Base-by-base conservation (phyloP, 2,329 filamentous ascomycete genomes). In the Graphilbum ipis-grandicollis region DNA sequence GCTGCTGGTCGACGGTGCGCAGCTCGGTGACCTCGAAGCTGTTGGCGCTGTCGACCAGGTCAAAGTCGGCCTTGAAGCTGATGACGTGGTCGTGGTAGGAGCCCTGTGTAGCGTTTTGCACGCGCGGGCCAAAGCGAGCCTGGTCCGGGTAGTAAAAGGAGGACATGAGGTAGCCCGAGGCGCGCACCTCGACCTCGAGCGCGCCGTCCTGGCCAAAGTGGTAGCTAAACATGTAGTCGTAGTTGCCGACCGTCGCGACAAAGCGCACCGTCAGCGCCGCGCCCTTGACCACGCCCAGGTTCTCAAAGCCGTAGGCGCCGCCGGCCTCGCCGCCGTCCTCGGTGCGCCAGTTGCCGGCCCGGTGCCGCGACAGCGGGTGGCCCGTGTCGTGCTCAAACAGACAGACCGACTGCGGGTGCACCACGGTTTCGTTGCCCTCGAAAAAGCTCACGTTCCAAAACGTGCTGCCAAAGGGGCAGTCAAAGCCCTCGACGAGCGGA, bases 81-180 rank as follows among this genome's bases (percentile, higher is more conserved):
- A 59, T 47, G 14, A 59, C 47, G 41, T 60, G 57, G 43, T 56
- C 54, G 39, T 60, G 56, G 38, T 56, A 49, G 1, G 50, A 52
- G 13, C 56, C 56, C 30, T 49, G 47, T 2, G 52, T 52, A 4
- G 46, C 49, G 26, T 54, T 43, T 35, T 54, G 48, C 26, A 59
- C 50, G 26, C 54, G 49, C 22, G 54, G 51, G 2, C 56, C 56
- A 31, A 49, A 60, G n/a, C 8, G n/a, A 5, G 4, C 7, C n/a
- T 31, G 29, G 10, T 15, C 29, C n/a, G 6, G n/a, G n/a, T 7
- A 9, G 35, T 56, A 65, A 47, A 58, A 66, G 0, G 63, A 60
- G 1, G 55, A 55, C 45, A 66, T 62, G 39, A 73, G 69, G 45
- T 67, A 72, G 0, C 73, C 66, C 0, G 58, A 63, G 2, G 67